Evolutionary conservation across 2,329 filamentous ascomycete species (phyloP).

Genomic region (Colletotrichum horii): DNA sequence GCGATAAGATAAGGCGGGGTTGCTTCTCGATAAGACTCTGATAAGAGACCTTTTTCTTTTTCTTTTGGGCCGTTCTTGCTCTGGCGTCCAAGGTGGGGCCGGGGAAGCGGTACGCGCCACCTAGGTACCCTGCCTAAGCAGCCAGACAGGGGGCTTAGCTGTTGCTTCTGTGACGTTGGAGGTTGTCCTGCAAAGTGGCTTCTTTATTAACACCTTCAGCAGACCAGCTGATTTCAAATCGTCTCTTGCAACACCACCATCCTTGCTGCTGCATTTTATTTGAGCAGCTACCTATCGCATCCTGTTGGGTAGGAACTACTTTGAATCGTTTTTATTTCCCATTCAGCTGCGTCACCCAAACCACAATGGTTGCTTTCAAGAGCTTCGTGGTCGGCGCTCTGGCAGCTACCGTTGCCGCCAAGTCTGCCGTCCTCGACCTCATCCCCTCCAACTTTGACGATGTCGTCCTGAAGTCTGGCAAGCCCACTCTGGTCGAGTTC

Average conservation of each 20-base stretch:
- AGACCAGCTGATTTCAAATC: slow-evolving; percentile 39
- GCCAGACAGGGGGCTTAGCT: background rate
- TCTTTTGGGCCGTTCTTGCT: background rate
- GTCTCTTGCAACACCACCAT: slow-evolving; percentile 16
- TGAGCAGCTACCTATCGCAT: slow-evolving; percentile 5
- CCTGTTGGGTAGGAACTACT: background rate
- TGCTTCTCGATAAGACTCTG: background rate
- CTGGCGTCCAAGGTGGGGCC: background rate
- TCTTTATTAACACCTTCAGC: slow-evolving; percentile 28
- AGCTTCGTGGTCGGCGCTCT: slow-evolving; percentile 64
- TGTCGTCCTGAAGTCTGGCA: slow-evolving; percentile 87
- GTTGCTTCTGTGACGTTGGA: slow-evolving; percentile 15
- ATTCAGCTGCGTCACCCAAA: slow-evolving; percentile 4
- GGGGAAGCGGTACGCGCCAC: background rate
- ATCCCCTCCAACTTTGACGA: slow-evolving; percentile 90
- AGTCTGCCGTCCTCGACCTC: slow-evolving; percentile 88
- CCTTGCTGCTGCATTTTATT: background rate
- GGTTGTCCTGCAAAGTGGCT: slow-evolving; percentile 38
- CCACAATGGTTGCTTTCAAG: slow-evolving; percentile 62
- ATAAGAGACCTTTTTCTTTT: background rate
- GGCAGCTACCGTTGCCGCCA: slow-evolving; percentile 63
- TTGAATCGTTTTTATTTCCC: background rate
- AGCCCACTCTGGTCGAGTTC: slow-evolving; percentile 96
- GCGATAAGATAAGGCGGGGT: background rate
- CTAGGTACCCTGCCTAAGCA: background rate